Base-by-base conservation (phyloP, 2,329 filamentous ascomycete genomes). In the Fusarium vanettenii region DNA sequence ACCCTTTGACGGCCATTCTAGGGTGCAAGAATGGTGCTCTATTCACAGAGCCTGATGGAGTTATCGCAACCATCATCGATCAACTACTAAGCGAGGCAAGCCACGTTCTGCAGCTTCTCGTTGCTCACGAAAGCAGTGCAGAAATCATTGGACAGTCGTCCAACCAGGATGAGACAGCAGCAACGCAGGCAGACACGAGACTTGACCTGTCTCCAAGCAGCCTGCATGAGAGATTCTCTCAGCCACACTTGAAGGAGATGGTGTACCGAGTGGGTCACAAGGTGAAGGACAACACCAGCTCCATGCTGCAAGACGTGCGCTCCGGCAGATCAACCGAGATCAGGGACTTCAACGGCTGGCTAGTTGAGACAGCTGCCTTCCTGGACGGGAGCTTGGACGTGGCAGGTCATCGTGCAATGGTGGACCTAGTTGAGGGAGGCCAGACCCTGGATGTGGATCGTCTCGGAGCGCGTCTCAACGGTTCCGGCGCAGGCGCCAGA, bases 1-100 rank as follows among this genome's bases (percentile, higher is more conserved):
- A 98, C 79, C 94, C 96, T 0, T 84, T 98, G n/a, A 97, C 94
- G 0, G 93, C 92, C 1, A 84, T 98, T 11, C 86, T 97, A 65
- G 88, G 93, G 64, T 92, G 92, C 80, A 90, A 90, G 71, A 98
- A 98, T 76, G 95, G 95, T n/a, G 87, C 88, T 6, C 82, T 98
- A 0, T 90, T 97, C 18, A 87, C 88, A 72, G 89, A 91, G 71
- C 86, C 87, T 68, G 74, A 79, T 9, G 79, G 81, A 11, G 82
- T 86, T 16, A 79, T 94, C 18, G 87, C 88, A 0, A 86, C 85
- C 29, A 86, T 94, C 6, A 92, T 95, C 79, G 90, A 92, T 52
- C 84, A 90, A 27, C 87, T 98, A 5, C 85, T 98, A 7, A 84
- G 86, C n/a, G 95, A 98, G 79, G 92, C 94, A 6, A 92, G 91